Evolutionary conservation across 257 asterid genomes (phyloP).

Genomic region (Orobanche coerulescens): DNA sequence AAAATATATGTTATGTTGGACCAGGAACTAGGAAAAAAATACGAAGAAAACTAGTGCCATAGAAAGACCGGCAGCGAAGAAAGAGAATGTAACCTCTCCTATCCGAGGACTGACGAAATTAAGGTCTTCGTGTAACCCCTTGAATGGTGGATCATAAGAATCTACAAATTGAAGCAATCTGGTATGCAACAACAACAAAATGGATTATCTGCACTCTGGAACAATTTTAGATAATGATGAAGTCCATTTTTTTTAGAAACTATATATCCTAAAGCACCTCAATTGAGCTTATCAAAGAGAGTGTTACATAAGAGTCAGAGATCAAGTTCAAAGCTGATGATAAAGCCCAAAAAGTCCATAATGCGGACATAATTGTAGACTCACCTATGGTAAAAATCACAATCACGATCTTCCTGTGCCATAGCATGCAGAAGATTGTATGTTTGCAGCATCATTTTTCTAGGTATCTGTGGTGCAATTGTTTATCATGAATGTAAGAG

Average conservation of each 20-base stretch:
- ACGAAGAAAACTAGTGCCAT: constrained; percentile 14
- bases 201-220: constrained; percentile 24
- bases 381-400: constrained; percentile 93
- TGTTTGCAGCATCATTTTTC: constrained; percentile 93
- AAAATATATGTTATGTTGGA: neutral
- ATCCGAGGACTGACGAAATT: constrained; percentile 98
- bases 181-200: constrained; percentile 27
- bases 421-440: constrained; percentile 86
- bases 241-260: neutral
- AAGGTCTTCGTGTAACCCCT: constrained; percentile 98
- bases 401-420: constrained; percentile 83
- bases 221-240: neutral
- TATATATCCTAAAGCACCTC: neutral
- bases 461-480: constrained; percentile 57
- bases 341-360: neutral
- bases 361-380: constrained; percentile 17
- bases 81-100: constrained; percentile 68
- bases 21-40: neutral
- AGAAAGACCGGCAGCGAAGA: constrained; percentile 15
- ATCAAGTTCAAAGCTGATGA: constrained; percentile 5
- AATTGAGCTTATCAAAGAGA: constrained; percentile 10
- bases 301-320: neutral
- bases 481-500: constrained; percentile 19
- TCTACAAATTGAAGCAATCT: constrained; percentile 90
- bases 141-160: constrained; percentile 93